Conservation (phyloP, 257 asterid species). For the Petunia secreta region DNA sequence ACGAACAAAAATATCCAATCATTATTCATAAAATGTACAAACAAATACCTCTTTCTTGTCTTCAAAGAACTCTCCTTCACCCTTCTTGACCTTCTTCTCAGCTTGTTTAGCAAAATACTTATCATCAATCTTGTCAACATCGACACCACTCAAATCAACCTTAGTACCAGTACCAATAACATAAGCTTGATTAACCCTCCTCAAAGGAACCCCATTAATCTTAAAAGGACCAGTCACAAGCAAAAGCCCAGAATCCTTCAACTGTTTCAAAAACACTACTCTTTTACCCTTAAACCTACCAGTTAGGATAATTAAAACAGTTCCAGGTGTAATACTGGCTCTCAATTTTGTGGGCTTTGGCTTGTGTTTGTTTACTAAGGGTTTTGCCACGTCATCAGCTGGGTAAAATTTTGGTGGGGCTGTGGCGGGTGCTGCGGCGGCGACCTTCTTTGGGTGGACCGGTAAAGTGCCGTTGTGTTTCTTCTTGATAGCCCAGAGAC, state of each 20-base stretch:
- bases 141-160: conserved; percentile 16
- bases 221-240: conserved; percentile 30
- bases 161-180: conserved; percentile 27
- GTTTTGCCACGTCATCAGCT: conserved; percentile 28
- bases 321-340: conserved; percentile 17
- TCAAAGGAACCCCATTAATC: conserved; percentile 31
- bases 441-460: conserved; percentile 2
- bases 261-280: conserved; percentile 28
- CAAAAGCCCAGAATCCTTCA: not conserved
- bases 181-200: conserved; percentile 31
- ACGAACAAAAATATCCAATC: not conserved
- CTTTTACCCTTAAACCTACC: conserved; percentile 28
- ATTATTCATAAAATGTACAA: not conserved
- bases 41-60: conserved; percentile 22
- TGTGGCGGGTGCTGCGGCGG: not conserved
- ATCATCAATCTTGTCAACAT: conserved; percentile 33
- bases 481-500: conserved; percentile 31
- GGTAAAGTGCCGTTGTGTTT: conserved; percentile 26
- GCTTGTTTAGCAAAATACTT: conserved; percentile 30
- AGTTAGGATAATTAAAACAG: conserved; percentile 29
- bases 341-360: conserved; percentile 12
- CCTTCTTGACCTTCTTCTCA: conserved; percentile 27
- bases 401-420: conserved; percentile 26
- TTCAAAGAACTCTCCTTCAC: conserved; percentile 30
- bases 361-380: conserved; percentile 29